Conservation (phyloP, 1,284 basidiomycete genomes). For the Cutaneotrichosporon mucoides region DNA sequence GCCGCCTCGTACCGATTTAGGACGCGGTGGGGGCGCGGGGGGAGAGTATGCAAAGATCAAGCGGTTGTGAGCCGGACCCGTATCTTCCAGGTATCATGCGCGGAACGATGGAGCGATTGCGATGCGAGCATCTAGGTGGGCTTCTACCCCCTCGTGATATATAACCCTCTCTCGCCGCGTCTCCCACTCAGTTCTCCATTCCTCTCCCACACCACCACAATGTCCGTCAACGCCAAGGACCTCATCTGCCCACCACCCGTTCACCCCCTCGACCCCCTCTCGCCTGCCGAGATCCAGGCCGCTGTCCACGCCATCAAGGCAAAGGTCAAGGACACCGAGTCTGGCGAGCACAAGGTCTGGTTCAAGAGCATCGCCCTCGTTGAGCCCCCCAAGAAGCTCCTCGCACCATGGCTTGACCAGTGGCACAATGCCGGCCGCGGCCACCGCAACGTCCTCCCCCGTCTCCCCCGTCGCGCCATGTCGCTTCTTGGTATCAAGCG, state of each 20-base stretch:
- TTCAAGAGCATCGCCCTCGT: constrained; percentile 34
- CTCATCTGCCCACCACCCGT: neutral
- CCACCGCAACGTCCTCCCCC: constrained; percentile 3
- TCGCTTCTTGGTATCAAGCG: constrained; percentile 23
- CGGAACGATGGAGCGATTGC: too few relatives aligned
- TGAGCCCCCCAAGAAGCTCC: constrained; percentile 32
- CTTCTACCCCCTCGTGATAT: too few relatives aligned
- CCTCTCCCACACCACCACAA: neutral
- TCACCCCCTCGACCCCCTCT: constrained; percentile 51
- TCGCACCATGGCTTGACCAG: constrained; percentile 29
- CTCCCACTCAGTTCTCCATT: neutral
- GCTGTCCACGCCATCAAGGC: constrained; percentile 21
- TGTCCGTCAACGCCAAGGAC: neutral
- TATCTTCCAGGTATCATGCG: too few relatives aligned
- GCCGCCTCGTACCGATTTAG: too few relatives aligned
- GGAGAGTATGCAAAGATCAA: too few relatives aligned
- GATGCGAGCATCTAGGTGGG: too few relatives aligned
- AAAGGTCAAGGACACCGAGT: constrained; percentile 1
- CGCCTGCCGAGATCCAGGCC: constrained; percentile 37
- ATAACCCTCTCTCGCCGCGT: too few relatives aligned
- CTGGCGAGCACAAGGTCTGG: constrained; percentile 22
- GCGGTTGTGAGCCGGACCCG: too few relatives aligned
- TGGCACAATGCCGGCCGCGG: constrained; percentile 10
- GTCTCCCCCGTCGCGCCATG: constrained; percentile 17
- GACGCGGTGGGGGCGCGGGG: too few relatives aligned